phyloP scores from a whole-genome alignment of 1,284 basidiomycete genomes.

The Cronartium ribicola region DNA sequence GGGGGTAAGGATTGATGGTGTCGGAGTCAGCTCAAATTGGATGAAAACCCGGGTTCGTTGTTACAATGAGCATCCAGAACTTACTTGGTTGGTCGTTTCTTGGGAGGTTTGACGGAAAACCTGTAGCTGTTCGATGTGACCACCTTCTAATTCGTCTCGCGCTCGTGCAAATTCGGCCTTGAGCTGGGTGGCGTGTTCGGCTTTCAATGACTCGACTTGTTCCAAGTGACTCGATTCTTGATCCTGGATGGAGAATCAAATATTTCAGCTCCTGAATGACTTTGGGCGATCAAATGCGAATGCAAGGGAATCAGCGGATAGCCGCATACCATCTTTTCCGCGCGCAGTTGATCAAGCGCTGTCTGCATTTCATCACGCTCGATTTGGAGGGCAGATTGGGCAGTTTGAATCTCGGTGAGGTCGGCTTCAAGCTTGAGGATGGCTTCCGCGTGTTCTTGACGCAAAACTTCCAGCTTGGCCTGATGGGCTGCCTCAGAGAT shows the following conservation, averaged over 20 bases:
- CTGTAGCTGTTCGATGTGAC: conserved; percentile 30
- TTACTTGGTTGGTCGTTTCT: conserved; percentile 32
- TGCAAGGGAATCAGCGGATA: not conserved
- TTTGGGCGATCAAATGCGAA: not conserved
- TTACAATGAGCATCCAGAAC: not conserved
- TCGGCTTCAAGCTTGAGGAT: conserved; percentile 17
- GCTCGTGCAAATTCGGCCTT: conserved; percentile 27
- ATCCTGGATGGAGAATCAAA: conserved; percentile 2
- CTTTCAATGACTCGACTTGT: conserved; percentile 17
- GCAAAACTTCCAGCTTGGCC: conserved; percentile 3
- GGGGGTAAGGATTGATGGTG: not conserved
- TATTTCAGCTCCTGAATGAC: not conserved
- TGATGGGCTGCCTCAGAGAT: conserved; percentile 4
- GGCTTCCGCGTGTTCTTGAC: conserved; percentile 13
- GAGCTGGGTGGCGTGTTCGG: conserved; percentile 14
- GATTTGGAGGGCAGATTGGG: not conserved
- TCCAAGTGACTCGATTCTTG: conserved; percentile 14
- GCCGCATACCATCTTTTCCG: conserved; percentile 25
- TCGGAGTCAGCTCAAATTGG: not conserved
- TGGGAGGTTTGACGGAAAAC: conserved; percentile 27
- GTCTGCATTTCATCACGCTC: conserved; percentile 13
- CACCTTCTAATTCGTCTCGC: conserved; percentile 27
- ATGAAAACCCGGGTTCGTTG: not conserved
- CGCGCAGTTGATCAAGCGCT: not conserved
- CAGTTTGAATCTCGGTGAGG: conserved; percentile 6